These are phyloP conservation scores for Podospora sp. DNA, from an alignment of 495 filamentous ascomycete species.

Conservation along the genomic window DNA sequence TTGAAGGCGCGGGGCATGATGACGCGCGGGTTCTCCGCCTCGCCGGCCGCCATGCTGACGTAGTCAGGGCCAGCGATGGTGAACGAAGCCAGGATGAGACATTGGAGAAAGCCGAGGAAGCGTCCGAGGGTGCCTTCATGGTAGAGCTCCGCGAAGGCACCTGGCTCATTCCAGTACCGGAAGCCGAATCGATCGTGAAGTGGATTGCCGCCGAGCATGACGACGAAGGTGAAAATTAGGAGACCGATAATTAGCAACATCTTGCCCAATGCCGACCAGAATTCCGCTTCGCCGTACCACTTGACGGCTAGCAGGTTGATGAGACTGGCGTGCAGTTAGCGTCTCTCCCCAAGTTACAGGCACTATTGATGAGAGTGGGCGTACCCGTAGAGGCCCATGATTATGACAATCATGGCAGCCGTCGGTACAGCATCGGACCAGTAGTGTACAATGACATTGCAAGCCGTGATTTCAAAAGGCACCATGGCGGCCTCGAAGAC, in stretches of 20 bases:
- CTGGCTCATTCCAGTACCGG: conserved; percentile 72
- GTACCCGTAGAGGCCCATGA: conserved; percentile 64
- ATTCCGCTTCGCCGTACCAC: conserved; percentile 61
- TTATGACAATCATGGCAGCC: conserved; percentile 63
- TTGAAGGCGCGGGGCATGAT: conserved; percentile 74
- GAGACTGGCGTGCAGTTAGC: conserved; percentile 35
- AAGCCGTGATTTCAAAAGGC: conserved; percentile 71
- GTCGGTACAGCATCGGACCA: conserved; percentile 67
- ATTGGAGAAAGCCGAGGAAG: conserved; percentile 72
- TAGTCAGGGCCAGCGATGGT: conserved; percentile 83
- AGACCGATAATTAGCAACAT: conserved; percentile 67
- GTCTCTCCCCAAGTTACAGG: not conserved
- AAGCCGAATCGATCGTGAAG: conserved; percentile 71
- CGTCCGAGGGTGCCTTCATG: conserved; percentile 61
- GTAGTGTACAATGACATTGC: conserved; percentile 68
- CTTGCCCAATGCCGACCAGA: conserved; percentile 70
- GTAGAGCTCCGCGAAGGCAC: conserved; percentile 67
- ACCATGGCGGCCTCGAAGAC: conserved; percentile 68
- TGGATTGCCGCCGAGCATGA: conserved; percentile 76
- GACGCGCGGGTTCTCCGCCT: conserved; percentile 68
- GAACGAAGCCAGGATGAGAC: conserved; percentile 75
- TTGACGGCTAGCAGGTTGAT: conserved; percentile 64
- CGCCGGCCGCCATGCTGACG: conserved; percentile 74
- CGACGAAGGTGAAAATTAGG: conserved; percentile 71
- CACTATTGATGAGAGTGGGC: conserved; percentile 19